These are phyloP conservation scores for Odontarrhena argentea DNA, from an alignment of 345 rosid genomes.

Conservation along the genomic window DNA sequence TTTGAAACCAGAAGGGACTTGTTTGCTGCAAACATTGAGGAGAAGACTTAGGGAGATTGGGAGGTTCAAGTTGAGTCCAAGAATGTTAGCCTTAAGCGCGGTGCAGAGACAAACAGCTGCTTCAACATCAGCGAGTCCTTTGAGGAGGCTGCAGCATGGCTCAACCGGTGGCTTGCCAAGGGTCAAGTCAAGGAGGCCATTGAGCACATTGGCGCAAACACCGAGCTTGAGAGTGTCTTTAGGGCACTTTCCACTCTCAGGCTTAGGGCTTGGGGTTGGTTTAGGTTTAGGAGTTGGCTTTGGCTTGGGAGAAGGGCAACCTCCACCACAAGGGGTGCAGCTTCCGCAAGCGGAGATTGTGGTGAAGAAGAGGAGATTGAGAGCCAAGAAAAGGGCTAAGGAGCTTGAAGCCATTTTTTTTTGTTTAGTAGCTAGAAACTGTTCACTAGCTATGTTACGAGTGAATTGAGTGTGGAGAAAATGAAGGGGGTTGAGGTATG, in stretches of 20 bases:
- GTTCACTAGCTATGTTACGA: constrained; percentile 25
- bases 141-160: constrained; percentile 55
- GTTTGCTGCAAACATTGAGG: constrained; percentile 51
- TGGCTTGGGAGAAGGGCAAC: constrained; percentile 60
- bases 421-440: constrained; percentile 8
- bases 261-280: constrained; percentile 41
- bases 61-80: constrained; percentile 56
- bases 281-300: constrained; percentile 43
- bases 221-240: constrained; percentile 57
- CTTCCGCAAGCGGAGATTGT: constrained; percentile 42
- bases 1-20: constrained; percentile 50
- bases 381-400: constrained; percentile 40
- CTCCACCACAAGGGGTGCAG: constrained; percentile 45
- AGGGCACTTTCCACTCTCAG: constrained; percentile 45
- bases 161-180: constrained; percentile 52
- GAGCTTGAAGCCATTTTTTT: constrained; percentile 41
- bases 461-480: constrained; percentile 33
- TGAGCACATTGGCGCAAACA: constrained; percentile 54
- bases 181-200: constrained; percentile 51
- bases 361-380: constrained; percentile 39
- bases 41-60: constrained; percentile 57
- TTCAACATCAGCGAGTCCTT: constrained; percentile 56
- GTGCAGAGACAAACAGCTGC: constrained; percentile 65
- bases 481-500: constrained; percentile 15
- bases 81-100: constrained; percentile 52